Base-by-base conservation (phyloP, 140 eudicot species). In the Senecio squalidus region DNA sequence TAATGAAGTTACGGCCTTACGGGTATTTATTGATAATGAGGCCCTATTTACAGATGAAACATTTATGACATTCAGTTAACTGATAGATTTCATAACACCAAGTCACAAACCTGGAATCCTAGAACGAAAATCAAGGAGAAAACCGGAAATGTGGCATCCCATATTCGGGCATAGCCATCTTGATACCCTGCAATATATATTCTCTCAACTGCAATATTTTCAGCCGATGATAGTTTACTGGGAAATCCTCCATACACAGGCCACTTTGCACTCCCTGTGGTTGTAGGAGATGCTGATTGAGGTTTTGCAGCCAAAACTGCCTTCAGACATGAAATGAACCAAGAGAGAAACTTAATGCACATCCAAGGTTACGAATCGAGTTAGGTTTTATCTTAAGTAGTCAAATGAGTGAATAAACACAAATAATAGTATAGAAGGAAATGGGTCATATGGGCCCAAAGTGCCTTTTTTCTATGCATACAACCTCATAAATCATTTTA, bases 71-170 rank as follows among this genome's bases (percentile, higher is more conserved):
- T 27, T 34, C 18, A 33, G 25, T 38, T 21, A 61, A 24, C 18
- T 30, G 24, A 8, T 29, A 31, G 28, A n/a, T 17, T 23, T 17
- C 36, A 47, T 59, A 43, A 29, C 53, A 70, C 84, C 59, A n/a
- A n/a, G n/a, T n/a, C n/a, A n/a, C n/a, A n/a, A 43, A 92, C 99
- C 95, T 75, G 80, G 26, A 78, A 58, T 68, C 63, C 80, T 30
- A 88, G 55, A 57, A 74, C 71, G 48, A 46, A 70, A 6, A 88
- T 57, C 64, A 65, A 83, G 13, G 95, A 82, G 66, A 92, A 60
- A 62, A 79, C 80, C 2, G 99, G 95, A 69, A 68, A 88, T 21
- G 96, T 84, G 69, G 96, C 93, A 74, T 92, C 92, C 95, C 93
- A 88, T 58, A 92, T 76, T 71, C 81, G 79, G 17, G 82, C 82